phyloP scores from a whole-genome alignment of 805 yeast genomes.

The Lipomyces spencermartinsiae region DNA sequence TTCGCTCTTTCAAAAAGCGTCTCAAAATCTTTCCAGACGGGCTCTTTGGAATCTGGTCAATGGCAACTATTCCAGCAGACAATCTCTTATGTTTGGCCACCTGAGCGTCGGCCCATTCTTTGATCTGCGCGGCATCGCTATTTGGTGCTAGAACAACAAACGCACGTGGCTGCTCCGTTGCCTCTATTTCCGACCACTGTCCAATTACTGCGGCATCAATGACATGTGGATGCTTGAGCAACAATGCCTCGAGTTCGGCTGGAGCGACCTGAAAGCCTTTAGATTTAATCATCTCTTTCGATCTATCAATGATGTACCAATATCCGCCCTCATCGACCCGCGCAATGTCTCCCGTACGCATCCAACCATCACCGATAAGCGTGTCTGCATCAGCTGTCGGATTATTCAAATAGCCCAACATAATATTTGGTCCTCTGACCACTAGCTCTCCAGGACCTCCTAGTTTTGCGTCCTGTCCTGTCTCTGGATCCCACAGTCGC shows the following conservation, averaged over 20 bases:
- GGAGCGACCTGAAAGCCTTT: constrained; percentile 91
- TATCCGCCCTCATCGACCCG: constrained; percentile 49
- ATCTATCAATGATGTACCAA: constrained; percentile 61
- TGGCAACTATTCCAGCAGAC: constrained; percentile 62
- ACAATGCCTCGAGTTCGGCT: constrained; percentile 85
- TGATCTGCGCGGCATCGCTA: constrained; percentile 40
- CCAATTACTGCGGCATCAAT: constrained; percentile 92
- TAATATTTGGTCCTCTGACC: constrained; percentile 63
- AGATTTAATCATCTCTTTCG: constrained; percentile 69
- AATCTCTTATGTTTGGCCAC: constrained; percentile 50
- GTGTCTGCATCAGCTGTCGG: constrained; percentile 55
- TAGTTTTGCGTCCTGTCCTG: constrained; percentile 58
- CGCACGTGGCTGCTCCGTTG: constrained; percentile 67
- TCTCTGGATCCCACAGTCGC: constrained; percentile 50
- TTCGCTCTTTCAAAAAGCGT: constrained; percentile 53
- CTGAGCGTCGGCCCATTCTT: constrained; percentile 46
- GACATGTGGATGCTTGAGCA: constrained; percentile 68
- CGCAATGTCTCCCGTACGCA: constrained; percentile 65
- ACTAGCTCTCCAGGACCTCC: constrained; percentile 61
- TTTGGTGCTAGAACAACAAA: constrained; percentile 43
- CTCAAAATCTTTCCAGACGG: constrained; percentile 95
- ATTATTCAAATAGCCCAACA: constrained; percentile 58
- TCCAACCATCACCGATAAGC: constrained; percentile 59
- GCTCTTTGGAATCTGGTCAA: constrained; percentile 88
- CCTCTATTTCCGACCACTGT: constrained; percentile 68